These are phyloP conservation scores for Diaporthe citri DNA, from an alignment of 2,329 filamentous ascomycete species.

Conservation along the genomic window DNA sequence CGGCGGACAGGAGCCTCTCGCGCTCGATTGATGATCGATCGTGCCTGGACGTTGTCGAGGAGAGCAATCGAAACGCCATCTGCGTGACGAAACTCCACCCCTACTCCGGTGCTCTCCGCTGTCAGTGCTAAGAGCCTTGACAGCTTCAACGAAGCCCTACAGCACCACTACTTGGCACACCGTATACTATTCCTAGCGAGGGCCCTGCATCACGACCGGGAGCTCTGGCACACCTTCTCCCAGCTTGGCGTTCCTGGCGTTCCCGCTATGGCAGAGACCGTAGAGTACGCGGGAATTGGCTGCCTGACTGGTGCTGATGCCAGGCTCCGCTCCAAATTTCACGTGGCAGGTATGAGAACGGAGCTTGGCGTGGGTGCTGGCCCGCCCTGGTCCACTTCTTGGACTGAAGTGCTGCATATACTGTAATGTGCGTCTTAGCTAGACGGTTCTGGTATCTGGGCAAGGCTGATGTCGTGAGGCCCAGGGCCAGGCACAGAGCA, in stretches of 20 bases:
- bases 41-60: background rate
- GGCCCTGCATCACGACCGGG: conserved; percentile 5
- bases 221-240: conserved; percentile 13
- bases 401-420: background rate
- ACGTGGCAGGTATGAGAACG: conserved; percentile 9
- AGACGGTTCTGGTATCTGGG: background rate
- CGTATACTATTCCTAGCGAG: background rate
- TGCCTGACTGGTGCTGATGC: conserved; percentile 4
- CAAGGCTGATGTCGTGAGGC: conserved; percentile 8
- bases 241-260: conserved; percentile 10
- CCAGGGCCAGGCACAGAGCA: background rate
- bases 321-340: conserved; percentile 11
- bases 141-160: conserved; percentile 25
- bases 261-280: background rate
- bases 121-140: conserved; percentile 21
- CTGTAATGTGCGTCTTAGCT: background rate
- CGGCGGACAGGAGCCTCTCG: background rate
- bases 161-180: background rate
- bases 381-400: background rate
- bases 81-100: conserved; percentile 1
- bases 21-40: conserved; percentile 10
- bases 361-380: conserved; percentile 2
- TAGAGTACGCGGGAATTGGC: background rate
- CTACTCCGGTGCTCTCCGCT: conserved; percentile 13
- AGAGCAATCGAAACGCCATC: conserved; percentile 11